These are phyloP conservation scores for Wallacemonas collosoma DNA, from an alignment of 208 protist genomes.

Conservation along the genomic window DNA sequence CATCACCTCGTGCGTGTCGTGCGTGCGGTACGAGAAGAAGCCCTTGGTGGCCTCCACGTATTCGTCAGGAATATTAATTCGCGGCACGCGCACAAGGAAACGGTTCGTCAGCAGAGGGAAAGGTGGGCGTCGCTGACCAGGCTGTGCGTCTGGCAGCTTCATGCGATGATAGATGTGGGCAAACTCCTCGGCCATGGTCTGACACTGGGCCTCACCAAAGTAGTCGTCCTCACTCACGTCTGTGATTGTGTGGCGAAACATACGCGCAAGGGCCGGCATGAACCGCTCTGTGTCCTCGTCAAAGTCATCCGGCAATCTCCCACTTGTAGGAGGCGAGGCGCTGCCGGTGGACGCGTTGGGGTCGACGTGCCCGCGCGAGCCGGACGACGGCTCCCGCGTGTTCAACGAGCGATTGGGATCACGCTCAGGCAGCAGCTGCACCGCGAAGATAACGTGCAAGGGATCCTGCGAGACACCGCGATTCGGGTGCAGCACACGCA, in stretches of 20 bases:
- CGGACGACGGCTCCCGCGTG: not conserved
- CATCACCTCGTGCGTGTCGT: constrained; percentile 49
- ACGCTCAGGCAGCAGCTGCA: constrained; percentile 33
- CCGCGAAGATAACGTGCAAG: constrained; percentile 50
- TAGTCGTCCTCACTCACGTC: constrained; percentile 63
- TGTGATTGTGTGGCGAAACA: constrained; percentile 55
- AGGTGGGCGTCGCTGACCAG: constrained; percentile 13
- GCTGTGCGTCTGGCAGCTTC: constrained; percentile 11
- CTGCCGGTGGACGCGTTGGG: not conserved
- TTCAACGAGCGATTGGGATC: not conserved
- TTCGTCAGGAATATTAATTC: constrained; percentile 27
- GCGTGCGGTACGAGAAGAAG: constrained; percentile 64
- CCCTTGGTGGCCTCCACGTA: constrained; percentile 25
- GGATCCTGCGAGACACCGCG: constrained; percentile 51
- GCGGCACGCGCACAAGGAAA: constrained; percentile 45
- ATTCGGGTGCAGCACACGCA: constrained; percentile 52
- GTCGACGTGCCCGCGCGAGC: not conserved
- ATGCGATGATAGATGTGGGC: constrained; percentile 50
- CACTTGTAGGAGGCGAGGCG: not conserved
- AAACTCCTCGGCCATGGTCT: constrained; percentile 65
- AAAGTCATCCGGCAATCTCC: constrained; percentile 1
- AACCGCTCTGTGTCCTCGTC: constrained; percentile 18
- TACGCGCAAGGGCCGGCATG: constrained; percentile 50
- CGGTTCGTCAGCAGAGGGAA: constrained; percentile 44
- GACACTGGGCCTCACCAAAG: constrained; percentile 54